Evolutionary conservation across 2,329 filamentous ascomycete species (phyloP), one percentile per base, ranked within the genome.

Genomic region (Aphanoascus verrucosus): DNA sequence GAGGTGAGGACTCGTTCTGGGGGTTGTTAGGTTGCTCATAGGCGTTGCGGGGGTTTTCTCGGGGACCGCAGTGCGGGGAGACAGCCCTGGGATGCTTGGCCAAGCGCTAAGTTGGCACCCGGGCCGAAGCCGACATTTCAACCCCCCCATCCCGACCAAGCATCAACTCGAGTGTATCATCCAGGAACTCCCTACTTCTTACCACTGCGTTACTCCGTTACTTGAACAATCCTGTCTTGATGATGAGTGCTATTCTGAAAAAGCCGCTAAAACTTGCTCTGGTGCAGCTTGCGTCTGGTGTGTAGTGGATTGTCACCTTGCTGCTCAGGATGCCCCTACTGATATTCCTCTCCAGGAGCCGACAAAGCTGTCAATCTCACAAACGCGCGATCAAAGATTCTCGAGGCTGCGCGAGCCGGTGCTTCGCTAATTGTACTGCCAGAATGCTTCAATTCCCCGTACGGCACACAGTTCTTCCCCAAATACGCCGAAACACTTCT

Each of bases 381-480:
- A 19, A 84, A 84, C 67, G 91, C 93, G 11, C 84, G 86, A 54
- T 76, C 78, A 42, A 90, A 93, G 67, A 89, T 97, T 55, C 79
- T 88, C 58, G 83, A 88, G 68, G 91, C 93, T 4, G 84, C 88
- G 20, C 69, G 74, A 23, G 74, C 74, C 2, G 91, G 91, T 60
- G 88, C 91, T 56, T 82, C 86, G 54, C 82, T 98, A 56, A 84
- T 97, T 59, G 88, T 97, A 34, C 80, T 98, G 15, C 93, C 93
- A 35, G 93, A 98, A 74, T 98, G 93, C 77, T 98, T 98, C 82
- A 98, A 98, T 76, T 94, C 87, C 41, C 93, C 93, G 7, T 98
- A 98, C 71, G 93, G 93, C 60, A 89, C 83, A 60, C 78, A 88
- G 65, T 90, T 84, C 76, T 98, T 98, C 72, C 85, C 90, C 52